Evolutionary conservation across 2,329 filamentous ascomycete genomes (phyloP).

Genomic region (Tolypocladium tropicale): DNA sequence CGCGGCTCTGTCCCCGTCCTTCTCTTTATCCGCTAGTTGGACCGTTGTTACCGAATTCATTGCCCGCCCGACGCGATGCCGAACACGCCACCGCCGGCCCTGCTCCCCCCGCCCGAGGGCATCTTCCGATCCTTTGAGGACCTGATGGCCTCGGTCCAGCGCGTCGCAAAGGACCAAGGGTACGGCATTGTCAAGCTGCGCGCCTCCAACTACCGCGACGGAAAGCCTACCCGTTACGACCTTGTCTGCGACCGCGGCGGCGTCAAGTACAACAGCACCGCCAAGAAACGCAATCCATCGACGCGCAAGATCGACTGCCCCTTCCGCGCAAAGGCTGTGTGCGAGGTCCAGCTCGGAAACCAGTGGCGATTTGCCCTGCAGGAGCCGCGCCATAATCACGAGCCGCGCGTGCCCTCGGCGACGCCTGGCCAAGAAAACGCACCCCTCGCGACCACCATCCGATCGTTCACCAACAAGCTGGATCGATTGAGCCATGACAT

Average conservation of each 20-base stretch:
- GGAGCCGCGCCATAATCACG: constrained; percentile 50
- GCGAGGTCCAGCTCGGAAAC: constrained; percentile 50
- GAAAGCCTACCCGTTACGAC: constrained; percentile 52
- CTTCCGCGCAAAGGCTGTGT: constrained; percentile 53
- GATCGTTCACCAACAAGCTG: constrained; percentile 48
- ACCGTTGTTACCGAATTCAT: constrained; percentile 20
- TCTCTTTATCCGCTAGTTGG: constrained; percentile 8
- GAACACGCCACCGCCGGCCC: constrained; percentile 34
- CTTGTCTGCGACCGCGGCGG: constrained; percentile 53
- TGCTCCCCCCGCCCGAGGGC: constrained; percentile 48
- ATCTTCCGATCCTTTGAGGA: constrained; percentile 52
- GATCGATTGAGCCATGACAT: constrained; percentile 49
- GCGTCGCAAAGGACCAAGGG: constrained; percentile 50
- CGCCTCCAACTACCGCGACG: constrained; percentile 53
- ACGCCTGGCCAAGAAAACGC: constrained; percentile 47
- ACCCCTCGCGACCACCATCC: constrained; percentile 45
- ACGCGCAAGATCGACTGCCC: constrained; percentile 56
- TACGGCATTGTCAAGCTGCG: constrained; percentile 54
- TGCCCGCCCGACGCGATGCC: constrained; percentile 28
- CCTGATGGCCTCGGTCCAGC: constrained; percentile 46
- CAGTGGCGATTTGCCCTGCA: constrained; percentile 56
- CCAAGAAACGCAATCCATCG: constrained; percentile 53
- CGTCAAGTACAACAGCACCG: constrained; percentile 55
- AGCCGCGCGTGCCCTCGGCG: constrained; percentile 44
- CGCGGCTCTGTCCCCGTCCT: constrained; percentile 3